These are phyloP conservation scores for Plasmodium coatneyi DNA, from an alignment of 169 alveolate genomes.

Conservation along the genomic window DNA sequence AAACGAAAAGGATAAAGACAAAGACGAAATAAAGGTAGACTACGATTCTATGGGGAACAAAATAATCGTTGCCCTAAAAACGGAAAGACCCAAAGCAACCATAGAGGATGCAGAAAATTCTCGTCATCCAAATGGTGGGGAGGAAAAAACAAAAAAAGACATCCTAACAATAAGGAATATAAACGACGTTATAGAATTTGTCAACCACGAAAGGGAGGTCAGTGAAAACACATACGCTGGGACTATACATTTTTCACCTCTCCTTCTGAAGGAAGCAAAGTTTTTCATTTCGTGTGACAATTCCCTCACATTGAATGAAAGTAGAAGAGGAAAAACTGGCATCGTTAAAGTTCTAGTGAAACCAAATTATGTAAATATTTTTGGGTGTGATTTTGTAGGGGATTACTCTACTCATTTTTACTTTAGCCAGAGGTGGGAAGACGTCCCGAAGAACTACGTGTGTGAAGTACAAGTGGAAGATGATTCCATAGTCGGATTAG, in stretches of 20 bases:
- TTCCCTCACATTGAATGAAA: slow-evolving; percentile 50
- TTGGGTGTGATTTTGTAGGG: slow-evolving; percentile 67
- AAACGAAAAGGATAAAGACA: background rate
- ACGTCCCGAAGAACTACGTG: slow-evolving; percentile 7
- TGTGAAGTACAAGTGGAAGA: slow-evolving; percentile 54
- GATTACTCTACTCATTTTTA: slow-evolving; percentile 33
- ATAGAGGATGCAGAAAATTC: slow-evolving; percentile 4
- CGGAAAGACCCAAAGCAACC: slow-evolving; percentile 66
- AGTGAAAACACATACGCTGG: slow-evolving; percentile 20
- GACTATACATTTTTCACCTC: slow-evolving; percentile 35
- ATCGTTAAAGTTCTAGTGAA: slow-evolving; percentile 30
- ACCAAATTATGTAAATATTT: slow-evolving; percentile 18
- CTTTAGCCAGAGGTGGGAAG: slow-evolving; percentile 39
- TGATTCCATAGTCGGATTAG: slow-evolving; percentile 50
- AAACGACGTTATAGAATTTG: slow-evolving; percentile 43
- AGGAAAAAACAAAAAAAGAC: background rate
- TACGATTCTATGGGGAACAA: slow-evolving; percentile 53
- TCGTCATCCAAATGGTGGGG: background rate
- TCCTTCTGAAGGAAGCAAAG: slow-evolving; percentile 34
- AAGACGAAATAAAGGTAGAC: background rate
- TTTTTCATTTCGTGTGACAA: slow-evolving; percentile 57
- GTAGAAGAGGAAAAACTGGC: slow-evolving; percentile 56
- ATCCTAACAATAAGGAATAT: slow-evolving; percentile 35
- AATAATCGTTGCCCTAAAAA: slow-evolving; percentile 19
- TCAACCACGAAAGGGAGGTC: slow-evolving; percentile 21